Percentiles rank a stretch among this genome's conserved stretches.
These are phyloP conservation scores for Penicillium cinerascens DNA, from an alignment of 495 filamentous ascomycete genomes.

Conservation along the genomic window DNA sequence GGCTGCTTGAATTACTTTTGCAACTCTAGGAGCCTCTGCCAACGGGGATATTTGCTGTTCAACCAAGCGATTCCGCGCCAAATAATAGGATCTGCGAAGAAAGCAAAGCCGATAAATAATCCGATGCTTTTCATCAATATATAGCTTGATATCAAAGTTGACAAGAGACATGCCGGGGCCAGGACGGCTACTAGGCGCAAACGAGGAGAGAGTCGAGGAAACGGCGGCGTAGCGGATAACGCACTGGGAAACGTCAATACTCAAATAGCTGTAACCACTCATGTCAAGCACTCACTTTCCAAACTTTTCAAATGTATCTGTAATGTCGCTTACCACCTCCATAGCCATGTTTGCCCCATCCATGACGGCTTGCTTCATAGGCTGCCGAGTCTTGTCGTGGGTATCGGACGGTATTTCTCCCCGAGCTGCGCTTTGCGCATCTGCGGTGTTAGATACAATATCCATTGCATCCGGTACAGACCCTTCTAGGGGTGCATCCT, in stretches of 20 bases:
- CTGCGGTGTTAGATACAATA: slow-evolving; percentile 46
- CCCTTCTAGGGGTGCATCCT: slow-evolving; percentile 40
- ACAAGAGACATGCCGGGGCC: slow-evolving; percentile 54
- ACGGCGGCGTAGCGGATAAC: slow-evolving; percentile 71
- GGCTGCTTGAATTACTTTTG: slow-evolving; percentile 48
- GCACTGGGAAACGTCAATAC: slow-evolving; percentile 45
- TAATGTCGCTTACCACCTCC: slow-evolving; percentile 67
- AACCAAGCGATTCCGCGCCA: slow-evolving; percentile 55
- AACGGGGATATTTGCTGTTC: slow-evolving; percentile 65
- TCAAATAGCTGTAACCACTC: not conserved
- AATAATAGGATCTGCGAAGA: slow-evolving; percentile 80
- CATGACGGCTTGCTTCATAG: slow-evolving; percentile 75
- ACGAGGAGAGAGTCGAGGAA: slow-evolving; percentile 58
- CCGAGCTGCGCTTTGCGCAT: slow-evolving; percentile 57
- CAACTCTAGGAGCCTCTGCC: slow-evolving; percentile 70
- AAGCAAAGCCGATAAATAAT: slow-evolving; percentile 63
- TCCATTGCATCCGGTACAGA: slow-evolving; percentile 61
- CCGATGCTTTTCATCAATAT: slow-evolving; percentile 63
- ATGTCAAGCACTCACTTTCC: slow-evolving; percentile 55
- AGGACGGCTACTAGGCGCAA: slow-evolving; percentile 61
- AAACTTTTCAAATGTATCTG: slow-evolving; percentile 77
- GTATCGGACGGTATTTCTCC: slow-evolving; percentile 40
- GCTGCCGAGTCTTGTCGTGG: slow-evolving; percentile 78
- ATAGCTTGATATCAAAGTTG: slow-evolving; percentile 62
- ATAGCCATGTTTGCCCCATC: slow-evolving; percentile 68